Evolutionary conservation across 306 rosid genomes (phyloP), one percentile per base, ranked within the genome.

Genomic region (Vigna trinervia): DNA sequence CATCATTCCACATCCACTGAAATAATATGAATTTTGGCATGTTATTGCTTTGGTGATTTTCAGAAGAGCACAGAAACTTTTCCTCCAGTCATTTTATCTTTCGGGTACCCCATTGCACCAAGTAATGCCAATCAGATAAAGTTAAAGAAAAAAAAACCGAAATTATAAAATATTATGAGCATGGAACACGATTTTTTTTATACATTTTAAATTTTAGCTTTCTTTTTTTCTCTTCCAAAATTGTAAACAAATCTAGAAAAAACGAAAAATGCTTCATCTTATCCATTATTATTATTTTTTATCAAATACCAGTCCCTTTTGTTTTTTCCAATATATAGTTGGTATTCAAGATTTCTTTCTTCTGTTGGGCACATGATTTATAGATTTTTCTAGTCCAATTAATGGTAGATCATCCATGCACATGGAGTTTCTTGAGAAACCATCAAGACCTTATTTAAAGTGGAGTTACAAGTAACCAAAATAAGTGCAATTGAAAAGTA

Each of bases 11-110:
- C 63, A 78, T 20, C 48, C 39, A 78, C 23, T n/a, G 0, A 67
- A 50, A 71, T 45, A 51, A 71, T 39, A 52, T 36, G 65, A 70
- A 48, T 17, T 71, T 79, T 79, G 82, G 34, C 52, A 60, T 47
- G 74, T 26, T 77, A 28, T 32, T 45, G 36, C 17, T 62, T 26
- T 22, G 1, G 5, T 57, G 36, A 57, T 14, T 57, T 13, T 8
- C 28, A 52, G 7, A 12, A 20, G 28, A 22, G 12, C 8, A 51
- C 19, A 53, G 9, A 1, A 22, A 30, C 26, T 17, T 38, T 54
- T 34, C n/a, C 43, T 52, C 23, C 46, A 63, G 41, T 32, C 58
- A 71, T 20, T 30, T 30, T 30, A 10, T 12, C 17, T 72, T 26
- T 23, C 12, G 11, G 15, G 8, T 20, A 39, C 45, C 51, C 3